Evolutionary conservation across 257 asterid species (phyloP).

Genomic region (Petunia secreta): DNA sequence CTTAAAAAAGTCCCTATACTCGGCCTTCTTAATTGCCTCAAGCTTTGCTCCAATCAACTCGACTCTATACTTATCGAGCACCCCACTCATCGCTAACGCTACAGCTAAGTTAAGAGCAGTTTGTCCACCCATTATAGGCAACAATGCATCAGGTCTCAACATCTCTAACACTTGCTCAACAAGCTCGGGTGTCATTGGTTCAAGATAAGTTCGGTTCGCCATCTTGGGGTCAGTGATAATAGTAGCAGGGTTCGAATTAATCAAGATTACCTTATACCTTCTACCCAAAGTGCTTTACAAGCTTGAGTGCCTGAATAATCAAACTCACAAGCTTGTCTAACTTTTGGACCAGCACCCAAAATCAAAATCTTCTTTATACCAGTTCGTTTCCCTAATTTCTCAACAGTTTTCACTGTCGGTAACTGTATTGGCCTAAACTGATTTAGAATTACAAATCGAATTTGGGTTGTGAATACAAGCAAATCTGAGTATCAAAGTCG

Average conservation of each 20-base stretch:
- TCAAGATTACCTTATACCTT: conserved; percentile 87
- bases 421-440: no score
- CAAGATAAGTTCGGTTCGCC: conserved; percentile 94
- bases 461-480: no score
- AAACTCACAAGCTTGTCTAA: conserved; percentile 96
- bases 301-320: conserved; percentile 99
- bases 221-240: conserved; percentile 93
- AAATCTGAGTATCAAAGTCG: no score
- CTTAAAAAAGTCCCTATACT: conserved; percentile 93
- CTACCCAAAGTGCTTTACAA: conserved; percentile 95
- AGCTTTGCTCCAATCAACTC: conserved; percentile 97
- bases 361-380: conserved; percentile 93
- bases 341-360: conserved; percentile 96
- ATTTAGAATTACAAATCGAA: no score
- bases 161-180: conserved; percentile 92
- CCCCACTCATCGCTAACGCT: conserved; percentile 91
- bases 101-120: conserved; percentile 96
- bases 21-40: conserved; percentile 94
- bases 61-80: conserved; percentile 89
- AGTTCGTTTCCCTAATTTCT: conserved; percentile 68
- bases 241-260: conserved; percentile 96
- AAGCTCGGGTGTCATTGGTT: conserved; percentile 95
- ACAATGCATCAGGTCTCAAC: conserved; percentile 91
- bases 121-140: conserved; percentile 99
- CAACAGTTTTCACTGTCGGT: background rate